A percentile compares a stretch with the other conserved stretches of the same genome.
phyloP scores from a whole-genome alignment of 495 filamentous ascomycete genomes.

The Penicillium desertorum region DNA sequence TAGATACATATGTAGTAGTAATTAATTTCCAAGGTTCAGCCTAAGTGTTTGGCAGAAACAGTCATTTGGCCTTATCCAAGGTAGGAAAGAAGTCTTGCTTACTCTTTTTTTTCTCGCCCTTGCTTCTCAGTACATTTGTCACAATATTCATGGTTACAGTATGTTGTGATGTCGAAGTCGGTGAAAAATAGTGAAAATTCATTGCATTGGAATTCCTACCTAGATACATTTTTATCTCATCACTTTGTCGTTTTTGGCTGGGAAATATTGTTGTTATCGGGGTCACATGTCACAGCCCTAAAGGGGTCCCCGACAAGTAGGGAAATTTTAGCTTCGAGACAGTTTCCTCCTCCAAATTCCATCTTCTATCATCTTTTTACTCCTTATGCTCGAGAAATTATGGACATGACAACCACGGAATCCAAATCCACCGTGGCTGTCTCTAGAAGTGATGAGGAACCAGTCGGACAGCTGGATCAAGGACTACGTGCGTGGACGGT shows the following conservation, averaged over 20 bases:
- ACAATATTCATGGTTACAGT: too few relatives aligned
- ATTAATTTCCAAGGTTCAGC: too few relatives aligned
- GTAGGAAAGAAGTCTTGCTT: too few relatives aligned
- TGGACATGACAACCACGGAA: neutral
- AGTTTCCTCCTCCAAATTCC: neutral
- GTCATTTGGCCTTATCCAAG: too few relatives aligned
- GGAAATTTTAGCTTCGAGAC: neutral
- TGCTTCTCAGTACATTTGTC: too few relatives aligned
- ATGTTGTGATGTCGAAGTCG: too few relatives aligned
- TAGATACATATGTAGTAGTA: too few relatives aligned
- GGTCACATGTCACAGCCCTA: neutral
- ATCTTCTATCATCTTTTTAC: neutral
- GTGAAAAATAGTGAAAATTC: too few relatives aligned
- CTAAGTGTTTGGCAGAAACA: too few relatives aligned
- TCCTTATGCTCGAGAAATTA: neutral
- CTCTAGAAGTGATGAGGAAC: neutral
- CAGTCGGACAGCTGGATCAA: constrained; percentile 3
- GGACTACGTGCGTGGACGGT: constrained; percentile 16
- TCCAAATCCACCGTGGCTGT: constrained; percentile 1
- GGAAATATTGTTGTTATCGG: too few relatives aligned
- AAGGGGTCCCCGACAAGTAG: neutral
- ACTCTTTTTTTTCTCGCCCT: too few relatives aligned
- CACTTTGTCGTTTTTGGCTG: neutral
- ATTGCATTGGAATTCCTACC: neutral
- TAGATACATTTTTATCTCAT: neutral